A percentile compares a stretch with the other conserved stretches of the same genome.
phyloP scores from a whole-genome alignment of 2,329 filamentous ascomycete species.

The Stachybotrys echinatus region DNA sequence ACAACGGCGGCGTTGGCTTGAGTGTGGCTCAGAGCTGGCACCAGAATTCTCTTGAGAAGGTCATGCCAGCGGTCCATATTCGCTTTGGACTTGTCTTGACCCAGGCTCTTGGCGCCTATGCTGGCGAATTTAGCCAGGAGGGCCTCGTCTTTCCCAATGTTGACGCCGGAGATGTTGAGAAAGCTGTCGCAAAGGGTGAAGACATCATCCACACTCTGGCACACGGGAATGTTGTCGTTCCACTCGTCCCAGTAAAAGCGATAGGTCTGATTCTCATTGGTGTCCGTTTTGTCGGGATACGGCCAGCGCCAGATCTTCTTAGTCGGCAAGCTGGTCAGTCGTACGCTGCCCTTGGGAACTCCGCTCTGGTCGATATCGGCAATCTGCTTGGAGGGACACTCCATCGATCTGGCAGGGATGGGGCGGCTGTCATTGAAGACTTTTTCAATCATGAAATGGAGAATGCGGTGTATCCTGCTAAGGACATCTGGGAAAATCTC shows the following conservation, averaged over 20 bases:
- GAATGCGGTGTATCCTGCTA: conserved; percentile 75
- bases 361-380: conserved; percentile 58
- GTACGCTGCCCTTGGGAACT: conserved; percentile 64
- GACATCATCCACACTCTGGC: conserved; percentile 84
- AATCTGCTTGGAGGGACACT: conserved; percentile 39
- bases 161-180: conserved; percentile 79
- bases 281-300: conserved; percentile 71
- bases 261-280: conserved; percentile 72
- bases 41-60: conserved; percentile 75
- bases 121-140: conserved; percentile 78
- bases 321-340: conserved; percentile 51
- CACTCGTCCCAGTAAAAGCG: conserved; percentile 98
- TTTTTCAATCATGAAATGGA: conserved; percentile 75
- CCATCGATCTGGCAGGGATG: conserved; percentile 17
- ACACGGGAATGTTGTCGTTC: conserved; percentile 88
- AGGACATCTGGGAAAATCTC: conserved; percentile 80
- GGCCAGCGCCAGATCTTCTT: conserved; percentile 77
- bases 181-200: conserved; percentile 82
- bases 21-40: conserved; percentile 82
- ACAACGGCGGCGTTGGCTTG: conserved; percentile 79
- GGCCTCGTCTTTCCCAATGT: conserved; percentile 77
- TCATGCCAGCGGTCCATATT: conserved; percentile 81
- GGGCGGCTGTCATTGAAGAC: conserved; percentile 51
- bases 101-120: conserved; percentile 74
- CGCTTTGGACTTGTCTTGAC: conserved; percentile 60